Percentiles rank a stretch among this genome's conserved stretches.
These are phyloP conservation scores for Cryptosporidium sp. DNA, from an alignment of 169 alveolate species.

Conservation along the genomic window DNA sequence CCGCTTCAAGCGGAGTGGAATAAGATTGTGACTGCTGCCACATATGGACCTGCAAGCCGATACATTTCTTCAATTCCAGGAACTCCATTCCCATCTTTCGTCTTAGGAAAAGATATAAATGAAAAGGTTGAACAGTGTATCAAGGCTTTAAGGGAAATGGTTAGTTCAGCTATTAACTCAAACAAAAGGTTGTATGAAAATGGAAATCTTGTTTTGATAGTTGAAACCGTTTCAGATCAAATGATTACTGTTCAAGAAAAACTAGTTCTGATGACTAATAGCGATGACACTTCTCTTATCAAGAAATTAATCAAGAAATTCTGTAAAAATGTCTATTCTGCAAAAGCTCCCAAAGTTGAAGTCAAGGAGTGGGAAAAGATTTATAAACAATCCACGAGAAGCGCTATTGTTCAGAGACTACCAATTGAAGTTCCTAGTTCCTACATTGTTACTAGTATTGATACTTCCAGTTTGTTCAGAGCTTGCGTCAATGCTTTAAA, in stretches of 20 bases:
- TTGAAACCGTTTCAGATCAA: not conserved
- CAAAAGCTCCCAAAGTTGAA: not conserved
- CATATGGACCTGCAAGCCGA: not conserved
- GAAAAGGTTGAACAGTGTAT: constrained; percentile 33
- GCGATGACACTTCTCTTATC: not conserved
- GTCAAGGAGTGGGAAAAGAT: constrained; percentile 17
- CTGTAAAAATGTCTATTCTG: not conserved
- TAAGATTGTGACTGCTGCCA: not conserved
- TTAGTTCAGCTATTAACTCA: not conserved
- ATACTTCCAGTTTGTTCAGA: not conserved
- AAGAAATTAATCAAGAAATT: constrained; percentile 15
- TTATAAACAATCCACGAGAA: not conserved
- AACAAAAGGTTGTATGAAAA: not conserved
- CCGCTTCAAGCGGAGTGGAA: constrained; percentile 7
- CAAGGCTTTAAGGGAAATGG: constrained; percentile 35
- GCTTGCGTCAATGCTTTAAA: not conserved
- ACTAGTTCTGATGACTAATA: not conserved
- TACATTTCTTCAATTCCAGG: constrained; percentile 22
- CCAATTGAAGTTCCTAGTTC: not conserved
- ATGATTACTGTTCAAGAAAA: not conserved
- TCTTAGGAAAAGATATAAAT: constrained; percentile 1
- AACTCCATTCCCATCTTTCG: constrained; percentile 31
- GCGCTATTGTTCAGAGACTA: not conserved
- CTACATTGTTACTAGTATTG: not conserved
- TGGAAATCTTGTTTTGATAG: not conserved